These are phyloP conservation scores for Neurospora sp. DNA, from an alignment of 495 filamentous ascomycete genomes.

Conservation along the genomic window DNA sequence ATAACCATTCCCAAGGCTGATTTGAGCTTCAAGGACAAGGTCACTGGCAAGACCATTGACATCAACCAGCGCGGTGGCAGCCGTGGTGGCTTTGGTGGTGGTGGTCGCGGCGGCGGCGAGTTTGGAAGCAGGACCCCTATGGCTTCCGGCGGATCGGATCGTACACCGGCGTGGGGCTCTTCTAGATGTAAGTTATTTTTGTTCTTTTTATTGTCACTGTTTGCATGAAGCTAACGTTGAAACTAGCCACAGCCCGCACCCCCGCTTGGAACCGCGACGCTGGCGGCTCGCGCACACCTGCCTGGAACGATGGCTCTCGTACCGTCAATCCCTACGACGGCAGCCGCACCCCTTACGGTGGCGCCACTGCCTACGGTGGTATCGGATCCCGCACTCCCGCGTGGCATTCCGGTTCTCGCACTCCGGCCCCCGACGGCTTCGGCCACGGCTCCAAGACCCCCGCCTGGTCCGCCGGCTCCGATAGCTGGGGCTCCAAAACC, in stretches of 20 bases:
- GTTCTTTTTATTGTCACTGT: not conserved
- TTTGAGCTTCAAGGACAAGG: slow-evolving; percentile 69
- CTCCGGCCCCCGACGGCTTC: slow-evolving; percentile 52
- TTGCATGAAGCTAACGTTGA: slow-evolving; percentile 11
- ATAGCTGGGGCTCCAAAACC: slow-evolving; percentile 66
- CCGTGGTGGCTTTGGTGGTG: slow-evolving; percentile 38
- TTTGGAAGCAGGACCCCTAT: slow-evolving; percentile 57
- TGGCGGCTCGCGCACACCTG: slow-evolving; percentile 57
- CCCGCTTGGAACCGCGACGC: slow-evolving; percentile 54
- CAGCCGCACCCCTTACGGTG: slow-evolving; percentile 59
- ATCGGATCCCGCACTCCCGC: slow-evolving; percentile 37
- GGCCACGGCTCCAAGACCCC: slow-evolving; percentile 67
- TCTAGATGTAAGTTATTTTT: slow-evolving; percentile 44
- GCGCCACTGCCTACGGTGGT: slow-evolving; percentile 49
- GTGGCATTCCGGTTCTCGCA: slow-evolving; percentile 44
- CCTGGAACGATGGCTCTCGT: slow-evolving; percentile 66
- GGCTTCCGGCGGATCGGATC: slow-evolving; percentile 44
- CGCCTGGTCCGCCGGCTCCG: slow-evolving; percentile 51
- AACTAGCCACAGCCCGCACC: slow-evolving; percentile 46
- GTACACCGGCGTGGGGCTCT: slow-evolving; percentile 60
- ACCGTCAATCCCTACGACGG: slow-evolving; percentile 78
- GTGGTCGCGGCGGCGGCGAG: slow-evolving; percentile 36
- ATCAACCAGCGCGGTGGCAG: slow-evolving; percentile 52
- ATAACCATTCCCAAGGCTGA: slow-evolving; percentile 70
- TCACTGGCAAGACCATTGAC: slow-evolving; percentile 65